A percentile compares a stretch with the other conserved stretches of the same genome.
Evolutionary conservation across 164 flowering plant genomes (phyloP).

Genomic region (Nelumbo lutea): DNA sequence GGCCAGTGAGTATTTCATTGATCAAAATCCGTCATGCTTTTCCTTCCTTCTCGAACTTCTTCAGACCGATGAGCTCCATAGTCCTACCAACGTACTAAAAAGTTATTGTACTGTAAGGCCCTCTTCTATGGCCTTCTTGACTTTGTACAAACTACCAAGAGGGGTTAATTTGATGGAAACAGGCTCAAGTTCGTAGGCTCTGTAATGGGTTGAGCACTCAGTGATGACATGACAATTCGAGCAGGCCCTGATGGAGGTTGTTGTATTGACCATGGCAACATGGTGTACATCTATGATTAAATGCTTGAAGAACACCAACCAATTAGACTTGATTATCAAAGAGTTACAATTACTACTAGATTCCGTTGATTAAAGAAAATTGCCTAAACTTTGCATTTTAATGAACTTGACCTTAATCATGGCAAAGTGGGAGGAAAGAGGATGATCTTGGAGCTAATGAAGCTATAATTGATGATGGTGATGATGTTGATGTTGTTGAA

Average conservation of each 20-base stretch:
- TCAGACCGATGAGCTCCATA: slow-evolving; percentile 67
- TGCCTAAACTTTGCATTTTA: too few relatives aligned
- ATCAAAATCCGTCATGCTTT: slow-evolving; percentile 78
- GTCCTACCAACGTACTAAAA: slow-evolving; percentile 51
- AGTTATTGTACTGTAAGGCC: slow-evolving; percentile 62
- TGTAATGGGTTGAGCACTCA: slow-evolving; percentile 61
- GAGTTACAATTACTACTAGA: slow-evolving; percentile 33
- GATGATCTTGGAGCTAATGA: slow-evolving; percentile 18
- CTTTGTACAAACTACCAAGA: slow-evolving; percentile 65
- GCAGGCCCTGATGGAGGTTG: slow-evolving; percentile 88
- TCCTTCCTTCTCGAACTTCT: slow-evolving; percentile 76
- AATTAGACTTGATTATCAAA: slow-evolving; percentile 63
- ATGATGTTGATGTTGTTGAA: slow-evolving; percentile 15
- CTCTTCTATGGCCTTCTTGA: slow-evolving; percentile 65
- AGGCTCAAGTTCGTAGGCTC: slow-evolving; percentile 40
- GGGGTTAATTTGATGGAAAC: slow-evolving; percentile 86
- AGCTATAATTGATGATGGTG: slow-evolving; percentile 8
- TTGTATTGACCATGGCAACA: slow-evolving; percentile 77
- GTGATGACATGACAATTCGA: slow-evolving; percentile 80
- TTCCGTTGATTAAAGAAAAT: slow-evolving; percentile 14
- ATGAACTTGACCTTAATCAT: slow-evolving; percentile 70
- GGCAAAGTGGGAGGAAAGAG: slow-evolving; percentile 64
- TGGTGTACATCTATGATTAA: slow-evolving; percentile 88
- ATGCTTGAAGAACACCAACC: slow-evolving; percentile 73
- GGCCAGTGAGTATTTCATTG: slow-evolving; percentile 49